Evolutionary conservation across 192 early-diverging fungal genomes (phyloP).

Genomic region (Backusella tuberculispora): DNA sequence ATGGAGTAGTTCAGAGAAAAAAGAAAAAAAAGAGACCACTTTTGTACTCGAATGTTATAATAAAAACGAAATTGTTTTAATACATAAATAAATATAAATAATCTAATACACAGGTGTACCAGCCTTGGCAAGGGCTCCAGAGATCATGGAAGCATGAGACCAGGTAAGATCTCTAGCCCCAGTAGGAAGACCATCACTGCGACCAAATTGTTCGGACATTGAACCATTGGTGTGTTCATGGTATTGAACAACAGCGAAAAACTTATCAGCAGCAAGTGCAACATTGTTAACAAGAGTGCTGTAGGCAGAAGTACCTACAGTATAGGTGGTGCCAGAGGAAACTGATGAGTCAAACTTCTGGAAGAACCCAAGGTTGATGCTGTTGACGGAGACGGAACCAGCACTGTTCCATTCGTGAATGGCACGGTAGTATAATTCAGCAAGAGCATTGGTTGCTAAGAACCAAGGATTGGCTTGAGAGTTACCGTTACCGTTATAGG

Average conservation of each 20-base stretch:
- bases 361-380: constrained; percentile 45
- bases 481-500: constrained; percentile 67
- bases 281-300: constrained; percentile 41
- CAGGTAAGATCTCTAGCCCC: constrained; percentile 76
- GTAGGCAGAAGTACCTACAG: constrained; percentile 23
- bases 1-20: not conserved
- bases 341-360: constrained; percentile 34
- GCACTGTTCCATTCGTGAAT: constrained; percentile 34
- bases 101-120: constrained; percentile 21
- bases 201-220: constrained; percentile 69
- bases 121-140: constrained; percentile 36
- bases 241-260: constrained; percentile 54
- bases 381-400: constrained; percentile 39
- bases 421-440: constrained; percentile 68
- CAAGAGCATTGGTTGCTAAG: constrained; percentile 58
- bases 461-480: constrained; percentile 79
- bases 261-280: constrained; percentile 56
- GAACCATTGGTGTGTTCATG: constrained; percentile 56
- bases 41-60: too few species aligned
- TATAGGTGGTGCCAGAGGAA: constrained; percentile 19
- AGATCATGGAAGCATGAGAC: constrained; percentile 66
- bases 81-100: not conserved
- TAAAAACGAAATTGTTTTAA: not conserved
- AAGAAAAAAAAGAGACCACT: too few species aligned
- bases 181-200: constrained; percentile 53